Base-by-base conservation (phyloP, 2,329 filamentous ascomycete species). In the Trichoderma endophyticum region DNA sequence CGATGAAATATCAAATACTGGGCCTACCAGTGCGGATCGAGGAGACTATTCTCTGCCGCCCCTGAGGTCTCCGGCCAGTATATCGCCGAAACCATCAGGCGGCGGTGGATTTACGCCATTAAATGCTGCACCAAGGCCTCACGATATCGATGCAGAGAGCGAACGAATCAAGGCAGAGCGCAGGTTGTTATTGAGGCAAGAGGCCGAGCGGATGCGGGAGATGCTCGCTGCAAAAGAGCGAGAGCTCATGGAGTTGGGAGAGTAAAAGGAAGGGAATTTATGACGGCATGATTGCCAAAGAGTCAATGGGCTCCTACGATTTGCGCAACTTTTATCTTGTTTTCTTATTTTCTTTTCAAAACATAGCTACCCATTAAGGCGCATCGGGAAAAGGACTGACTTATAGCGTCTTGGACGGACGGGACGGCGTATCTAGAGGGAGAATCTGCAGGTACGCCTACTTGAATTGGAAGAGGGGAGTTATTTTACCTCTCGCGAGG, bases 191-290 rank as follows among this genome's bases (percentile, higher is more conserved):
- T 82, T 97, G 63, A 87, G 91, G 78, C 86, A 89, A 28, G 93
- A 97, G 79, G 90, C 92, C 0, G 92, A 95, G 77, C 85, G 86
- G 67, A 96, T 96, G 90, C 87, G 92, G 48, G 89, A 91, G 79
- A 84, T 92, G 80, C 84, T 95, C 34, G 86, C 89, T 11, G 91
- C 89, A 14, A 95, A 94, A 77, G 92, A 95, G 81, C 86, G 89
- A 61, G 92, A 95, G 77, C 82, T 95, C 21, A 79, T 80, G 76
- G 81, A 81, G 63, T 74, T 82, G 12, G 63, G 79, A 78, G 64
- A 76, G 74, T 28, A 74, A 74, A 77, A 18, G 61, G 62, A 70
- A 66, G 14, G 34, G 51, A 21, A 1, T 12, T 28, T 26, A 12
- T 56, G 48, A 75, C 56, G 74, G 39, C 14, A 69, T 71, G 71